Conservation (phyloP, 2,329 filamentous ascomycete genomes). For the Aspergillus fijiensis region DNA sequence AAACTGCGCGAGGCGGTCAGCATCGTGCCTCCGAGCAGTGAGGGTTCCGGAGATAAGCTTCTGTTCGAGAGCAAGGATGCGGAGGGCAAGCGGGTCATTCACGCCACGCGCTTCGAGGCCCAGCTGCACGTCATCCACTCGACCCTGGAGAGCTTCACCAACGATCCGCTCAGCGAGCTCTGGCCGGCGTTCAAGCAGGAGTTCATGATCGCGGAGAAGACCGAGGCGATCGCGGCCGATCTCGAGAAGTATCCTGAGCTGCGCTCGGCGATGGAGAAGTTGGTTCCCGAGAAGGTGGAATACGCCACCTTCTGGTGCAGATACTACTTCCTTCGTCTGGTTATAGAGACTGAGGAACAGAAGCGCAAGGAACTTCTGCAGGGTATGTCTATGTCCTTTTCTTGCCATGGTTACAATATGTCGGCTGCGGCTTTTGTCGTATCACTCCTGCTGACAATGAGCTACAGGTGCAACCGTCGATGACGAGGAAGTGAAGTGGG, state of each 20-base stretch:
- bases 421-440: not conserved
- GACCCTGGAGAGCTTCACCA: conserved; percentile 74
- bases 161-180: conserved; percentile 73
- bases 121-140: conserved; percentile 95
- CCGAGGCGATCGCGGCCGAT: conserved; percentile 76
- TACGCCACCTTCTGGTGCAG: conserved; percentile 90
- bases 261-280: conserved; percentile 84
- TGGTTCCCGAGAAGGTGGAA: conserved; percentile 89
- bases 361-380: conserved; percentile 85
- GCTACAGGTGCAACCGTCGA: conserved; percentile 49
- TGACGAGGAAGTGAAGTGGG: conserved; percentile 67
- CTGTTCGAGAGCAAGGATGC: conserved; percentile 94
- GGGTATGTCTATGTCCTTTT: conserved; percentile 57
- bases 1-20: conserved; percentile 89
- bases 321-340: conserved; percentile 92
- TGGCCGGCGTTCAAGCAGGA: conserved; percentile 70
- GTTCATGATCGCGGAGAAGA: conserved; percentile 83
- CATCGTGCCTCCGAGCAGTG: conserved; percentile 69
- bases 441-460: conserved; percentile 4
- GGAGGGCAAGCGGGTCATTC: conserved; percentile 85
- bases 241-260: conserved; percentile 84
- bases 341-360: conserved; percentile 89
- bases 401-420: not conserved
- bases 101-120: conserved; percentile 90
- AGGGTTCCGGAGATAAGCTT: conserved; percentile 57